Percentiles rank a stretch among this genome's conserved stretches.
phyloP scores from a whole-genome alignment of 2,329 filamentous ascomycete species.

The Phoma sp. region DNA sequence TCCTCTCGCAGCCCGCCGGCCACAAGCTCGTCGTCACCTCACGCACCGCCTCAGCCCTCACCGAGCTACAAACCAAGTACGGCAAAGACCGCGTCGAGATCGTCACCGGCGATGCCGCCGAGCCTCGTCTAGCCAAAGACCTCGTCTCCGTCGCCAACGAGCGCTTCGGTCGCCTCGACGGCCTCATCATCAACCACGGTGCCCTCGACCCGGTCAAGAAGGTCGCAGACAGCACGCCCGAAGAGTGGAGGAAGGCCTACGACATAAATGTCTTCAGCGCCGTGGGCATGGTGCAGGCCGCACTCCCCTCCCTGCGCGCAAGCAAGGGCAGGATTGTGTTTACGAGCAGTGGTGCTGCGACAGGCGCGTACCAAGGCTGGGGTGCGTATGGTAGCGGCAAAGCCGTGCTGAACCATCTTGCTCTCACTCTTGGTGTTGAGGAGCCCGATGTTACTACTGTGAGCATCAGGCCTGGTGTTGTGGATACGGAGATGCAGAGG shows the following conservation, averaged over 20 bases:
- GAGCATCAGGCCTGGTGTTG: constrained; percentile 77
- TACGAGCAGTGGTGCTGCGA: constrained; percentile 79
- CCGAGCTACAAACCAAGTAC: constrained; percentile 56
- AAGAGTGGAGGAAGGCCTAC: constrained; percentile 78
- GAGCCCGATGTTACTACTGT: constrained; percentile 78
- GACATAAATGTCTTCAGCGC: constrained; percentile 89
- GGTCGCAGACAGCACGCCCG: constrained; percentile 70
- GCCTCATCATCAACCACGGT: constrained; percentile 88
- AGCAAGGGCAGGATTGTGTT: constrained; percentile 76
- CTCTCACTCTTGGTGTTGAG: constrained; percentile 74
- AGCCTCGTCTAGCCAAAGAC: constrained; percentile 62
- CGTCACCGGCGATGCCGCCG: constrained; percentile 64
- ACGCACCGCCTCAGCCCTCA: constrained; percentile 63
- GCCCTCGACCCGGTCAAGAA: constrained; percentile 76
- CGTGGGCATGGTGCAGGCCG: constrained; percentile 77
- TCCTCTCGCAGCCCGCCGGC: constrained; percentile 61
- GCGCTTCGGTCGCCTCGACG: constrained; percentile 77
- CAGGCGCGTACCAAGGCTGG: constrained; percentile 73
- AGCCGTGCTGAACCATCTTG: constrained; percentile 82
- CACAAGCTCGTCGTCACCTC: constrained; percentile 67
- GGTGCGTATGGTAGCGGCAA: constrained; percentile 84
- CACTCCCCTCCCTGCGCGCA: constrained; percentile 72
- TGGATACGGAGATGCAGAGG: constrained; percentile 92
- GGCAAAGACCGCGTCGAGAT: constrained; percentile 61
- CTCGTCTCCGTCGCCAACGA: constrained; percentile 71